Conservation (phyloP, 495 filamentous ascomycete genomes). For the Pyrenula aspistea region DNA sequence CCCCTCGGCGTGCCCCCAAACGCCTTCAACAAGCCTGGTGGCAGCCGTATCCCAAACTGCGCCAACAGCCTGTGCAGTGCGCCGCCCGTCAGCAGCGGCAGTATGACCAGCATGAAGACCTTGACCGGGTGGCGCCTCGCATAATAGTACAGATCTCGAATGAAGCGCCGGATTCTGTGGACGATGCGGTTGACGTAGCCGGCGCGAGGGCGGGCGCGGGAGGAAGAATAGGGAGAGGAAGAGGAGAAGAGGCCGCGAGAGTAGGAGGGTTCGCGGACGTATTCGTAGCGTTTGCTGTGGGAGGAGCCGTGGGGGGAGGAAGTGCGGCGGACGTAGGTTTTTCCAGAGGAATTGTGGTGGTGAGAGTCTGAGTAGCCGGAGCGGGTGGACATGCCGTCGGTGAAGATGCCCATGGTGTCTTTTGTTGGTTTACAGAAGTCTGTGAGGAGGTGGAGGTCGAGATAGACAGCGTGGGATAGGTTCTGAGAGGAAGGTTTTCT, state of each 20-base stretch:
- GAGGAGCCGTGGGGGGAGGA: conserved; percentile 24
- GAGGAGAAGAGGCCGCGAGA: conserved; percentile 43
- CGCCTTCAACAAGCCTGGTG: conserved; percentile 43
- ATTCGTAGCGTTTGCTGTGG: conserved; percentile 25
- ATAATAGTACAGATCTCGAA: conserved; percentile 65
- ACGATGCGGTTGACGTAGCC: conserved; percentile 62
- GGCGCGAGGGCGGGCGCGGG: conserved; percentile 56
- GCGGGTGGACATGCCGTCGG: conserved; percentile 18
- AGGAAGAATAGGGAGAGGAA: conserved; percentile 47
- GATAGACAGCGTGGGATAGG: too few species aligned
- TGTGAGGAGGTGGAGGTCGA: too few species aligned
- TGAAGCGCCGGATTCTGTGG: conserved; percentile 55
- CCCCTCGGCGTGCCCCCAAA: conserved; percentile 33
- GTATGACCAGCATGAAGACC: conserved; percentile 70
- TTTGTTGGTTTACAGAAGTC: too few species aligned
- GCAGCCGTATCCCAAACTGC: conserved; percentile 65
- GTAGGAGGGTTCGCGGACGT: conserved; percentile 32
- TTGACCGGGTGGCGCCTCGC: conserved; percentile 69
- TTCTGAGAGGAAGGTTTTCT: too few species aligned
- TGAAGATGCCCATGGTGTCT: conserved; percentile 16
- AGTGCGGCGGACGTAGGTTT: conserved; percentile 21
- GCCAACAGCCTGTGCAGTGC: conserved; percentile 59
- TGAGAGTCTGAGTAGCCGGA: neutral
- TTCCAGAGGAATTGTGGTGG: conserved; percentile 14
- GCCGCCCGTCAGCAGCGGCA: conserved; percentile 75